Evolutionary conservation across 169 alveolate genomes (phyloP), one percentile per base, ranked within the genome.

Genomic region (Cardiosporidium cionae): DNA sequence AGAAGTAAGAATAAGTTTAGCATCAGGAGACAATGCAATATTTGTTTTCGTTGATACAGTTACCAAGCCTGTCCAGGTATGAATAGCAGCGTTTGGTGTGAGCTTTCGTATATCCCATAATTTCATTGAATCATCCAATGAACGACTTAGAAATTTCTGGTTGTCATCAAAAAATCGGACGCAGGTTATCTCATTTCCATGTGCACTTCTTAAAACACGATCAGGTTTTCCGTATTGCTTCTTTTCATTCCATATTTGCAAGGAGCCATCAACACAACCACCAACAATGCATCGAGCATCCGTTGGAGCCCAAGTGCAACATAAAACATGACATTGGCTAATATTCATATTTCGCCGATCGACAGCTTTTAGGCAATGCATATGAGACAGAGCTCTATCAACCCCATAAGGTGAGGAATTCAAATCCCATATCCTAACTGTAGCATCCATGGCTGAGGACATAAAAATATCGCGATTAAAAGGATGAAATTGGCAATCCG

Each of bases 231-330:
- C 71, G 16, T 44, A 16, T n/a, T n/a, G n/a, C 16, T 25, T n/a
- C 16, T 44, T 44, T n/a, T n/a, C 28, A 0, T 70, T 72, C 82
- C 82, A 76, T 52, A 76, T 7, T 66, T 76, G 82, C 63, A 76
- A 44, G 7, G 82, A 76, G 32, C 82, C 82, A 70, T 76, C 82
- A 9, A 72, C 34, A 52, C 82, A 76, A 6, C 80, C 80, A 3
- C 27, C 80, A 31, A 74, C 74, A n/a, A 74, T 65, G n/a, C 52
- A 36, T 34, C 53, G 25, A 16, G 80, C 82, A 23, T 53, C 34
- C 0, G 78, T 53, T 3, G 82, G 76, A 25, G 76, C 29, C 65
- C 27, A 33, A 29, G 53, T 6, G 25, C 72, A 70, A 62, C 74
- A 33, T 32, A 66, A n/a, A 58, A 67, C 52, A 34, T 31, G 58